Evolutionary conservation across 2,329 filamentous ascomycete genomes (phyloP), one percentile per base, ranked within the genome.

Genomic region (Ceratocystis smalleyi): DNA sequence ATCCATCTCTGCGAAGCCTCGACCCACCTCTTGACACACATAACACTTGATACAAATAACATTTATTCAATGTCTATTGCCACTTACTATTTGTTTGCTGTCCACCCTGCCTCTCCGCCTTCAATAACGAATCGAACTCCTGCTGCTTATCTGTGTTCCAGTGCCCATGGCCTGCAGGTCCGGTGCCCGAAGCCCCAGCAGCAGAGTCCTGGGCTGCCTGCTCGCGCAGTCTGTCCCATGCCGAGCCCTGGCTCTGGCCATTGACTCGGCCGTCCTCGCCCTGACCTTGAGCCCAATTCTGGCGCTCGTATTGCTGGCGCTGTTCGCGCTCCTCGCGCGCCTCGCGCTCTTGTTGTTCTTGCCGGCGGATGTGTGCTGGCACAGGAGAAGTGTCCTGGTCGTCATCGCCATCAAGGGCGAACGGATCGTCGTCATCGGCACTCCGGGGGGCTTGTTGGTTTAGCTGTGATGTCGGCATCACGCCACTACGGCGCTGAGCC

Each of bases 71-170:
- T 47, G n/a, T 43, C 35, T 66, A 64, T 30, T 69, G 72, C 72
- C 15, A 65, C 67, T 24, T 71, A 72, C n/a, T 67, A 69, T 19
- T 75, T 71, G 64, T 81, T 78, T 74, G 71, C 3, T 72, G 71
- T 3, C 63, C 65, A 8, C 71, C 71, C 17, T 67, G 70, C 24
- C 76, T 72, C 65, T 81, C 79, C 15, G 73, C 71, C 51, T 81
- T 78, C 2, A 81, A 64, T 65, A 81, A 71, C 22, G 72, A 72
- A 66, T 81, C 79, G 68, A 81, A 81, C 35, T 81, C 78, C 65
- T 72, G 75, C 65, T 81, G 79, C 59, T 54, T 59, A 5, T 60
- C 64, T 17, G 62, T 32, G 10, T 43, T 54, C 64, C 59, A 61
- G 10, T 17, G 24, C 55, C 22, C n/a, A n/a, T 5, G 5, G 54